Base-by-base conservation (phyloP, 1,284 basidiomycete genomes). In the Boletus smithii region DNA sequence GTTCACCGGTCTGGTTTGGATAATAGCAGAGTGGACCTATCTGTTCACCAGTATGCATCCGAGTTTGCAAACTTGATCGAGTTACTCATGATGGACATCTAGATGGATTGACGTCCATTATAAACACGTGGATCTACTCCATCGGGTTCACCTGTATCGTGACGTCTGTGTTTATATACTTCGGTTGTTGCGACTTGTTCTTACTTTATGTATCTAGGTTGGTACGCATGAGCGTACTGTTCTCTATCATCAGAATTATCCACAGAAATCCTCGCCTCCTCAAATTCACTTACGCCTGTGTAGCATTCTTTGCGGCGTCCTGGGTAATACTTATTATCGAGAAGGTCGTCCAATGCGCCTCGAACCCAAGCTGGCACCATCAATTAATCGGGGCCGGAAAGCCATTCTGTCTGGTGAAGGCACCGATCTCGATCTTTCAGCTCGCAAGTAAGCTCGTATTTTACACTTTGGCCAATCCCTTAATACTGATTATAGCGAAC, bases 161-260 rank as follows among this genome's bases (percentile, higher is more conserved):
- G 14, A 53, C 32, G 55, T 59, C 26, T 20, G 49, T 49, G 8
- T 32, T n/a, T 5, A 23, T n/a, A 22, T 5, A 3, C 14, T n/a
- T 42, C 8, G 10, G 1, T 26, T 22, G 11, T 23, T 2, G 9
- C 8, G 8, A 24, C 3, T 24, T 10, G 1, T 16, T 4, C 42
- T 58, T 18, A 49, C 13, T 1, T 5, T 7, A 17, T n/a, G 8
- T 26, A 14, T 40, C 8, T 37, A 56, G 55, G 46, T n/a, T 48
- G 22, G 49, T 38, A 11, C 55, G 48, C 44, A 53, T 54, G 54
- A 57, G 54, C 20, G 17, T 57, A 14, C 36, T 57, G 17, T 57
- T 57, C 27, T 59, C 56, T 6, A 53, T 59, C 31, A 57, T 57
- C 46, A 48, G 57, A 22, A 59, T 59, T 16, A 22, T 40, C 31